Percentiles rank a stretch among this genome's conserved stretches.
Conservation (phyloP, 176 grass and related monocot genomes). For the Triticum monococcum region DNA sequence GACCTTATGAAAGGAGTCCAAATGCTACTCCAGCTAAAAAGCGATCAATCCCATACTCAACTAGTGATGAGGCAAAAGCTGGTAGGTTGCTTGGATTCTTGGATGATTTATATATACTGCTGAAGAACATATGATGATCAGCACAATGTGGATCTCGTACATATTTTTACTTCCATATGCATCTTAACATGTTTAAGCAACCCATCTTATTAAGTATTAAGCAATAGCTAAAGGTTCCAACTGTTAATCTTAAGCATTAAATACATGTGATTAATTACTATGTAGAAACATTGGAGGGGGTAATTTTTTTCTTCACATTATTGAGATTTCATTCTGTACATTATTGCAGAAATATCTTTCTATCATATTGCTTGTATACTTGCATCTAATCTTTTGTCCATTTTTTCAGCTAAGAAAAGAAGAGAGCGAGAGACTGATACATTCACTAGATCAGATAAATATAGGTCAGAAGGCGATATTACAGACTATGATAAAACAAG, state of each 20-base stretch:
- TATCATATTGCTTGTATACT: background rate
- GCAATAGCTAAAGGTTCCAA: background rate
- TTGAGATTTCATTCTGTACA: background rate
- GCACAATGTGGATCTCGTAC: constrained; percentile 7
- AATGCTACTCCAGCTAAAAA: constrained; percentile 61
- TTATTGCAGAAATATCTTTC: constrained; percentile 8
- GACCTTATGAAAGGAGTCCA: constrained; percentile 63
- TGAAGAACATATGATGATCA: constrained; percentile 5
- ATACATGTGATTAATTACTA: background rate
- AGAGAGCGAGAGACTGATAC: constrained; percentile 50
- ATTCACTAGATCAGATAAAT: constrained; percentile 44
- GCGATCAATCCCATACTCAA: constrained; percentile 53
- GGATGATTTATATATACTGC: background rate
- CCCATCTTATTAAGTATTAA: background rate
- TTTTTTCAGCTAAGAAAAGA: constrained; percentile 49
- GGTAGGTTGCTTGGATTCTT: constrained; percentile 44
- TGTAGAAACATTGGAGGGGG: background rate
- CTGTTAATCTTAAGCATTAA: background rate
- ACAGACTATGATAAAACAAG: constrained; percentile 45
- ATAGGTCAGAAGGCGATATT: constrained; percentile 39
- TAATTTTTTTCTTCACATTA: background rate
- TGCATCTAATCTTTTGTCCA: constrained; percentile 1
- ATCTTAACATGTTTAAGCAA: background rate
- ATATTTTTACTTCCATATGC: background rate
- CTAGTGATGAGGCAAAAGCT: constrained; percentile 65